Conservation (phyloP, 1,139 yeast genomes). For the Zygosaccharomyces pseudobailii region DNA sequence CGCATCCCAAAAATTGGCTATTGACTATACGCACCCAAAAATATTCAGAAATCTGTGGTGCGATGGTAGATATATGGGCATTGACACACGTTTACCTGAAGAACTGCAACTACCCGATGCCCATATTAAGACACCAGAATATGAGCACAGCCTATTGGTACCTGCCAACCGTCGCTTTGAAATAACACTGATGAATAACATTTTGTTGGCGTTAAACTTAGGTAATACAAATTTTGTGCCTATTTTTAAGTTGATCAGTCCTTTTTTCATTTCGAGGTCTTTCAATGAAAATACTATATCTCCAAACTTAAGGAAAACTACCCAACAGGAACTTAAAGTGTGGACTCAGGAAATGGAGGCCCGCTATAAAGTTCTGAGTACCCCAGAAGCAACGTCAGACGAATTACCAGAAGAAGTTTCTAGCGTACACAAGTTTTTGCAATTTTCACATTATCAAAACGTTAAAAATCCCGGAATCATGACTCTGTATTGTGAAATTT, state of each 20-base stretch:
- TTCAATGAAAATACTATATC: constrained; percentile 32
- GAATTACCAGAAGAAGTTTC: constrained; percentile 21
- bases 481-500: constrained; percentile 22
- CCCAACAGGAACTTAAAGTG: constrained; percentile 20
- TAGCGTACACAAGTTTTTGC: constrained; percentile 22
- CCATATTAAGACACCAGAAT: constrained; percentile 22
- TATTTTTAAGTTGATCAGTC: constrained; percentile 27
- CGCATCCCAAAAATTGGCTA: constrained; percentile 30
- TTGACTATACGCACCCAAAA: constrained; percentile 33
- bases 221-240: constrained; percentile 30
- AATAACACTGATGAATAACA: constrained; percentile 22
- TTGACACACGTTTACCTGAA: constrained; percentile 23
- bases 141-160: constrained; percentile 20
- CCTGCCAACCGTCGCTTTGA: constrained; percentile 31
- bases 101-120: constrained; percentile 19
- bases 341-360: constrained; percentile 32
- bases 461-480: constrained; percentile 23
- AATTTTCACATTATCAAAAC: constrained; percentile 24
- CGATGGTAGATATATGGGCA: constrained; percentile 27
- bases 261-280: constrained; percentile 34
- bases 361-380: constrained; percentile 22
- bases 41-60: constrained; percentile 33
- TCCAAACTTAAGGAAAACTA: constrained; percentile 27
- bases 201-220: constrained; percentile 27
- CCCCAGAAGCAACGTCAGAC: constrained; percentile 3